Percentiles rank a stretch among this genome's conserved stretches.
phyloP scores from a whole-genome alignment of 2,329 filamentous ascomycete species.

The Penicillium crustosum region DNA sequence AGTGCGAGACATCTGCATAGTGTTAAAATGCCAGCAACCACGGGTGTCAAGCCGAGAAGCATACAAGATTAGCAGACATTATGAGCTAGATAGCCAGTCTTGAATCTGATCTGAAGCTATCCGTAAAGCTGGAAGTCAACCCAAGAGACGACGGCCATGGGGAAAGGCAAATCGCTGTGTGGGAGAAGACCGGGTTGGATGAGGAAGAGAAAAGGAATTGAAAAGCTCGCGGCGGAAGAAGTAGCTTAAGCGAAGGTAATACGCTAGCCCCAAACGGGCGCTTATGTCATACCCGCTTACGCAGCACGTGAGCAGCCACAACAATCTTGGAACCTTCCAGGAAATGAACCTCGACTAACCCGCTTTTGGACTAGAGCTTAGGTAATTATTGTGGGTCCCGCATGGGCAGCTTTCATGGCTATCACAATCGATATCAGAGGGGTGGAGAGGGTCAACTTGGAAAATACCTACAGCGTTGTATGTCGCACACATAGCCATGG shows the following conservation, averaged over 20 bases:
- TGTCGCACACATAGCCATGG: conserved; percentile 27
- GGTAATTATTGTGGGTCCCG: conserved; percentile 3
- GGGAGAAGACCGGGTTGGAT: conserved; percentile 18
- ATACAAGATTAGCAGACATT: conserved; percentile 47
- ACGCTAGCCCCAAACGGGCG: conserved; percentile 28
- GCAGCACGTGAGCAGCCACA: background rate
- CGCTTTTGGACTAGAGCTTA: background rate
- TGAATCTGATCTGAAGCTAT: conserved; percentile 28
- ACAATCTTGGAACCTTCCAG: background rate
- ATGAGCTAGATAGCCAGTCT: conserved; percentile 22
- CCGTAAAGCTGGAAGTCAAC: conserved; percentile 35
- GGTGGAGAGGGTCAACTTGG: background rate
- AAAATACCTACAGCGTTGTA: conserved; percentile 1
- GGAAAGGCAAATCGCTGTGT: conserved; percentile 26
- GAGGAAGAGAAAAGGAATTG: conserved; percentile 23
- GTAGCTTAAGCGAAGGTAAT: conserved; percentile 23
- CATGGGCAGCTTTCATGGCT: background rate
- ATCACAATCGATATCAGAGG: conserved; percentile 4
- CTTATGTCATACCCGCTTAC: background rate
- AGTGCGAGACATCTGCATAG: conserved; percentile 63
- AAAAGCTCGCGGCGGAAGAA: conserved; percentile 18
- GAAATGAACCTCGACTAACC: background rate
- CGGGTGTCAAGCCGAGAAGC: conserved; percentile 36
- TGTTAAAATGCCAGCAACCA: conserved; percentile 38
- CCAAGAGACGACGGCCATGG: conserved; percentile 37